These are phyloP conservation scores for Nicotiana benthamiana DNA, from an alignment of 257 asterid species.

Conservation along the genomic window DNA sequence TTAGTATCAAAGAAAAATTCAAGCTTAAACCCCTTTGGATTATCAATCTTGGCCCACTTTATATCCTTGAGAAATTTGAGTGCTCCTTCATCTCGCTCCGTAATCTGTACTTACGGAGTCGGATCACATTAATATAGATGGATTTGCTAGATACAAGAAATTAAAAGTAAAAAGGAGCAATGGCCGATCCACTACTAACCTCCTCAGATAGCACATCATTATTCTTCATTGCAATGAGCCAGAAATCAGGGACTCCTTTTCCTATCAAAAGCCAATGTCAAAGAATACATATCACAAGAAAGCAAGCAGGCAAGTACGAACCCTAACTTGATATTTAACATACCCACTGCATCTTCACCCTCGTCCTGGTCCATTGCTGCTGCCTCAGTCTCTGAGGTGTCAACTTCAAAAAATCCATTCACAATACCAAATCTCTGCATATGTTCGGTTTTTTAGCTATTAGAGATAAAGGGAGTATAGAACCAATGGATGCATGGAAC, in stretches of 20 bases:
- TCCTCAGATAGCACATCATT: conserved; percentile 15
- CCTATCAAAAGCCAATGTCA: conserved; percentile 10
- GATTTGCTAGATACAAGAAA: neutral
- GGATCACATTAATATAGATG: neutral
- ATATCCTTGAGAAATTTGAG: conserved; percentile 23
- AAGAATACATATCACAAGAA: neutral
- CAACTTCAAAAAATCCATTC: conserved; percentile 37
- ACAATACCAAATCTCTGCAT: conserved; percentile 8
- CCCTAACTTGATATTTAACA: neutral
- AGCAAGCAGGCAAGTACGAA: neutral
- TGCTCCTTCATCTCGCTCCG: conserved; percentile 49
- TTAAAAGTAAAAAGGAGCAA: no score
- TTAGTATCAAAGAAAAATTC: conserved; percentile 35
- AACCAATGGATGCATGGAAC: neutral
- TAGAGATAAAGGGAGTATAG: neutral
- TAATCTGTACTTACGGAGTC: conserved; percentile 25
- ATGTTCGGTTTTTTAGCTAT: neutral
- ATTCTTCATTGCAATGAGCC: conserved; percentile 16
- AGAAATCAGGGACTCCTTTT: conserved; percentile 23
- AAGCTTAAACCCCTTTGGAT: conserved; percentile 26
- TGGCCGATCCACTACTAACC: conserved; percentile 3
- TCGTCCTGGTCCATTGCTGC: conserved; percentile 2
- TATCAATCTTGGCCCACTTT: conserved; percentile 20
- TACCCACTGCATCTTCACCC: conserved; percentile 19
- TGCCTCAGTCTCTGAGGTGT: neutral